phyloP scores from a whole-genome alignment of 2,329 filamentous ascomycete genomes.

The Penicillium sp. region DNA sequence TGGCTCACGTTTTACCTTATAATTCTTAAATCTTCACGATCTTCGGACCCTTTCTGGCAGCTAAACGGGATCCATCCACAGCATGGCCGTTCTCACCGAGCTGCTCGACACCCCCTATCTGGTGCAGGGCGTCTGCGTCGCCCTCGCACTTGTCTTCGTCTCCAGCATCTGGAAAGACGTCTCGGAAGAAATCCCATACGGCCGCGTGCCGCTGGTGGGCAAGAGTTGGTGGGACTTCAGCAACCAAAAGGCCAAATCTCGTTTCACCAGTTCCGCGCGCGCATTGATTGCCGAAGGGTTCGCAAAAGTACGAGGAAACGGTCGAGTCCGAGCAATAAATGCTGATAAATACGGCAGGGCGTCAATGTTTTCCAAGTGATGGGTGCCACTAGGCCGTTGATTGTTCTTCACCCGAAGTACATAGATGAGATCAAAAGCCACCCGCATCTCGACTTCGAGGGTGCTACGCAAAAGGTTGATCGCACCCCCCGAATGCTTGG shows the following conservation, averaged over 20 bases:
- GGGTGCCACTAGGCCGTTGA: constrained; percentile 19
- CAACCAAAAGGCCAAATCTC: constrained; percentile 31
- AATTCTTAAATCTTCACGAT: neutral
- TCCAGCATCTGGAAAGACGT: constrained; percentile 27
- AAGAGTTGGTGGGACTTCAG: constrained; percentile 30
- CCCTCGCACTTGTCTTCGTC: constrained; percentile 19
- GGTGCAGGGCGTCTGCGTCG: constrained; percentile 21
- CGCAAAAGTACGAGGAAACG: constrained; percentile 21
- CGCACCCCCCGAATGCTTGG: neutral
- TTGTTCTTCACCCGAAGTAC: constrained; percentile 32
- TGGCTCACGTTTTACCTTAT: neutral
- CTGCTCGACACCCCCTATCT: constrained; percentile 24
- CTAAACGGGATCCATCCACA: neutral
- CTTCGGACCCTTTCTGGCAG: neutral
- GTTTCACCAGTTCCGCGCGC: constrained; percentile 25
- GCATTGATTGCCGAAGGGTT: constrained; percentile 29
- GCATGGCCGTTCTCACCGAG: constrained; percentile 26
- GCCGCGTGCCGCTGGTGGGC: constrained; percentile 29
- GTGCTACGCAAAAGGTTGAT: constrained; percentile 23
- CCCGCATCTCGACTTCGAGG: constrained; percentile 28
- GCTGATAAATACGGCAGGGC: constrained; percentile 18
- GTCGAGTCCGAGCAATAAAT: neutral
- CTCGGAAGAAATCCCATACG: constrained; percentile 27
- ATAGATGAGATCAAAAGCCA: constrained; percentile 35
- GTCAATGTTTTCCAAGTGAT: constrained; percentile 29